Conservation (phyloP, 2,329 filamentous ascomycete genomes). For the Epichloe amarillans region DNA sequence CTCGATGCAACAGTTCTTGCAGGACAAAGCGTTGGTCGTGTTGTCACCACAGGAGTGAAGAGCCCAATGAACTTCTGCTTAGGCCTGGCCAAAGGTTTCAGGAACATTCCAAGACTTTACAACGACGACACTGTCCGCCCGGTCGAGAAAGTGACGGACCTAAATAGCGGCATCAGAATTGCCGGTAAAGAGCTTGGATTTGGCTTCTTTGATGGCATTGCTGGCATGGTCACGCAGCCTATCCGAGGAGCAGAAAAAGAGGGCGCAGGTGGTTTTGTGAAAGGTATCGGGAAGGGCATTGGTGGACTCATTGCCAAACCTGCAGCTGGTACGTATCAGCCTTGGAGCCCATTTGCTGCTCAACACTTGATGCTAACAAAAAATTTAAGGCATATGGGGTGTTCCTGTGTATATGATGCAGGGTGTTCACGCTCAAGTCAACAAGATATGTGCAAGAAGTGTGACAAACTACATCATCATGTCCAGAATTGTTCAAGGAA, state of each 20-base stretch:
- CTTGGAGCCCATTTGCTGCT: neutral
- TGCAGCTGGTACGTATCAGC: slow-evolving; percentile 47
- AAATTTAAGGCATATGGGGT: slow-evolving; percentile 36
- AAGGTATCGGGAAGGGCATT: slow-evolving; percentile 71
- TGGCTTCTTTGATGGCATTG: slow-evolving; percentile 69
- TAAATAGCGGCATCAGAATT: slow-evolving; percentile 62
- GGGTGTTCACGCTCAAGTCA: slow-evolving; percentile 65
- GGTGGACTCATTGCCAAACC: slow-evolving; percentile 73
- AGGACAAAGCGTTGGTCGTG: slow-evolving; percentile 54
- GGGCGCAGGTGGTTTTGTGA: slow-evolving; percentile 48
- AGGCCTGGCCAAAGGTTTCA: slow-evolving; percentile 71
- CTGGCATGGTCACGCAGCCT: slow-evolving; percentile 70
- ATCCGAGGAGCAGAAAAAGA: slow-evolving; percentile 41
- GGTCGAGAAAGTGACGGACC: slow-evolving; percentile 64
- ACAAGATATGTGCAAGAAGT: slow-evolving; percentile 55
- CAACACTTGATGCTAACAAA: neutral
- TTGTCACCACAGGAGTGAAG: slow-evolving; percentile 62
- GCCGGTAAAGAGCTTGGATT: slow-evolving; percentile 68
- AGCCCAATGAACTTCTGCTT: slow-evolving; percentile 77
- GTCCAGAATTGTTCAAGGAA: slow-evolving; percentile 62
- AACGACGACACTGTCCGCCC: slow-evolving; percentile 71
- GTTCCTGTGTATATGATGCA: slow-evolving; percentile 74
- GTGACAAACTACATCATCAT: slow-evolving; percentile 70
- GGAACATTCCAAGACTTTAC: slow-evolving; percentile 76
- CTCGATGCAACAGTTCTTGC: slow-evolving; percentile 51